These are phyloP conservation scores for Colletotrichum sp. DNA, from an alignment of 2,329 filamentous ascomycete species.

Conservation along the genomic window DNA sequence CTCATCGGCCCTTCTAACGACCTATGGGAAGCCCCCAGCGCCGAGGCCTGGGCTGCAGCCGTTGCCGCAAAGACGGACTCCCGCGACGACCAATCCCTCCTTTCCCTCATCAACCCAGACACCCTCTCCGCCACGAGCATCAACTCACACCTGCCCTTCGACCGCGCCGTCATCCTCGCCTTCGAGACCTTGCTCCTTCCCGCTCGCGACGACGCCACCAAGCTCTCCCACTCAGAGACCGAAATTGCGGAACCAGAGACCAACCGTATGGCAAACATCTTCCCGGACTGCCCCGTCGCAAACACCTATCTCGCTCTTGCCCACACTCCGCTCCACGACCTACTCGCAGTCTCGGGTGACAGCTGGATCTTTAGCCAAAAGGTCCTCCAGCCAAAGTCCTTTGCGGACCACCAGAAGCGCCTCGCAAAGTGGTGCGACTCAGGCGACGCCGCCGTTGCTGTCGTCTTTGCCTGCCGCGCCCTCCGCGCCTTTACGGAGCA, in stretches of 20 bases:
- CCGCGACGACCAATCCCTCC: neutral
- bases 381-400: constrained; percentile 47
- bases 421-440: constrained; percentile 53
- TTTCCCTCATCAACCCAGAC: constrained; percentile 29
- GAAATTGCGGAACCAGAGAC: constrained; percentile 26
- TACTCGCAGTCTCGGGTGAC: constrained; percentile 63
- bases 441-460: constrained; percentile 49
- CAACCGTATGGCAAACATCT: constrained; percentile 43
- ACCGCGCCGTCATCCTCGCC: constrained; percentile 45
- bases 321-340: constrained; percentile 61
- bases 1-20: constrained; percentile 47
- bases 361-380: constrained; percentile 65
- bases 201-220: constrained; percentile 31
- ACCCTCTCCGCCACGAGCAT: constrained; percentile 40
- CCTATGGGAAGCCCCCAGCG: constrained; percentile 55
- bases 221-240: constrained; percentile 28
- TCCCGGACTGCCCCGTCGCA: constrained; percentile 48
- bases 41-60: constrained; percentile 50
- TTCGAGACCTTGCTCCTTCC: constrained; percentile 43
- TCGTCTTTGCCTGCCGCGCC: constrained; percentile 56
- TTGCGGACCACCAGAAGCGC: constrained; percentile 50
- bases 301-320: constrained; percentile 63
- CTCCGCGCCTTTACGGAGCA: constrained; percentile 44
- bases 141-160: constrained; percentile 39
- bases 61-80: constrained; percentile 26